phyloP scores from a whole-genome alignment of 768 basidiomycete species.

The Boletus edulis region DNA sequence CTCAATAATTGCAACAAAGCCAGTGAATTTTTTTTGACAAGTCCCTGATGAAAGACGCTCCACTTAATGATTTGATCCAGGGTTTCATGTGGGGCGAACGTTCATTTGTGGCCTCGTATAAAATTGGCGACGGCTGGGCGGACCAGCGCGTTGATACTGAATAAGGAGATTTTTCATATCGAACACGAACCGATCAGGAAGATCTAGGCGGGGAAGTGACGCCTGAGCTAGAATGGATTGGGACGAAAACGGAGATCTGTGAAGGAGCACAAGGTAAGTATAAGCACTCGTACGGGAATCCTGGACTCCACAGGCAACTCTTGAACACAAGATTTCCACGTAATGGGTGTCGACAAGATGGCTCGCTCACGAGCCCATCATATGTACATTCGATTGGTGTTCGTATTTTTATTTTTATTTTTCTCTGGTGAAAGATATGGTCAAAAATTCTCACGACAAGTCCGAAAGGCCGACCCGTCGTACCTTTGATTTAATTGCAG shows the following conservation, averaged over 20 bases:
- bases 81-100: constrained; percentile 2
- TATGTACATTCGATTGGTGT: neutral
- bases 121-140: neutral
- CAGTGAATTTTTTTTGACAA: neutral
- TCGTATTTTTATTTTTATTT: too few species aligned
- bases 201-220: constrained; percentile 1
- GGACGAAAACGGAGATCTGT: neutral
- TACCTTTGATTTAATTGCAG: neutral
- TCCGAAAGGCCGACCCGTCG: too few species aligned
- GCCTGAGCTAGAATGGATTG: neutral
- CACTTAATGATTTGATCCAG: neutral
- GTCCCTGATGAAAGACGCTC: neutral
- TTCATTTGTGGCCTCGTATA: neutral
- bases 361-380: neutral
- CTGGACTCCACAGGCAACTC: neutral
- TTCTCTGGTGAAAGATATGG: too few species aligned
- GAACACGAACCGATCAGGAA: constrained; percentile 11
- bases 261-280: constrained; percentile 2
- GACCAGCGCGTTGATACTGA: neutral
- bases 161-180: constrained; percentile 17
- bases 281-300: neutral
- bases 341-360: constrained; percentile 5
- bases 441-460: too few species aligned
- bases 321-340: constrained; percentile 10
- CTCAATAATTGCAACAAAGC: neutral